Conservation (phyloP, 1,284 basidiomycete genomes). For the Puccinia coronata region DNA sequence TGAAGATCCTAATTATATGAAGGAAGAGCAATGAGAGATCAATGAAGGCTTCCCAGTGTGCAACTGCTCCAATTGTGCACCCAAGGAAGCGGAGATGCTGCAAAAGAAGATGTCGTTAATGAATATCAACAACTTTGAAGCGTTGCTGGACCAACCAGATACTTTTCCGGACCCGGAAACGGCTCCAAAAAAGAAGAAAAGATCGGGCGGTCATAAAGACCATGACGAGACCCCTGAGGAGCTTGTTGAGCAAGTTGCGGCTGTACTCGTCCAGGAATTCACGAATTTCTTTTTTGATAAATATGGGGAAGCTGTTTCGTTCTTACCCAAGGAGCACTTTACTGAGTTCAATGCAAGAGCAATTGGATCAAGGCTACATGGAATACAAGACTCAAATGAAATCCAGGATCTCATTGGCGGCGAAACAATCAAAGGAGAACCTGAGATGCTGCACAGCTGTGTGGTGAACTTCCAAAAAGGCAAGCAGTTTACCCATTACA, state of each 20-base stretch:
- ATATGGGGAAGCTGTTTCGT: neutral
- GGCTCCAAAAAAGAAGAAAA: neutral
- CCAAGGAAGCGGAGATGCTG: neutral
- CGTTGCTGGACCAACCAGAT: neutral
- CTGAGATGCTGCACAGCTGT: neutral
- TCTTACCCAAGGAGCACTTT: neutral
- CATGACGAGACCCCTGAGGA: neutral
- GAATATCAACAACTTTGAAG: neutral
- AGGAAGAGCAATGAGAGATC: neutral
- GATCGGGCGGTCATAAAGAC: no score
- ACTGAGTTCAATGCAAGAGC: neutral
- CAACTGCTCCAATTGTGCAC: neutral
- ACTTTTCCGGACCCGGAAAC: neutral
- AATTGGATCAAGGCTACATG: neutral
- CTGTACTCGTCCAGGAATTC: no score
- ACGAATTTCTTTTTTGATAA: neutral
- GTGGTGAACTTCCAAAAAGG: neutral
- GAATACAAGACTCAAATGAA: neutral
- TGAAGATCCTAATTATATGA: neutral
- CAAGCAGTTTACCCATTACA: neutral
- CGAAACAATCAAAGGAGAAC: neutral
- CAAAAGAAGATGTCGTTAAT: neutral
- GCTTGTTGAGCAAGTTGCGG: no score
- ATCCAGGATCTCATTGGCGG: neutral
- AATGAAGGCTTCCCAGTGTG: neutral